Base-by-base conservation (phyloP, 2,329 filamentous ascomycete genomes). In the Penicillium olsonii region DNA sequence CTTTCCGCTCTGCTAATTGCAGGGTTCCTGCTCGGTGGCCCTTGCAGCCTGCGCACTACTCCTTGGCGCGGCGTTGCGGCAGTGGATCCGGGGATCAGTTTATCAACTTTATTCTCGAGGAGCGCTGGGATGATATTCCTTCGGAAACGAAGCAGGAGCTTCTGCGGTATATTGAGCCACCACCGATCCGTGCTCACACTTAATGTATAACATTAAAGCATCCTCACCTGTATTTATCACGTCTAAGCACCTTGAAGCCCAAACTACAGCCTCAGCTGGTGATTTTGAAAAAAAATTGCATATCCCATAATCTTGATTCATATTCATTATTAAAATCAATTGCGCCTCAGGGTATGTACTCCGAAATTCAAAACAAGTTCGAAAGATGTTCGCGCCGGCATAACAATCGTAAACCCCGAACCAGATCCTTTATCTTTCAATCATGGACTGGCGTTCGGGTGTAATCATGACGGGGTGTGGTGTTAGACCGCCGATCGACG, bases 11-110 rank as follows among this genome's bases (percentile, higher is more conserved):
- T 2, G 63, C 55, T 22, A 60, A 62, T 45, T 73, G 69, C 45
- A 61, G 61, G 7, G 67, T 69, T 34, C 59, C 61, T 3, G 42
- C 58, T 3, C 54, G 33, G 6, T 74, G 71, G 71, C 71, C 70
- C 2, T 55, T 70, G 10, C 55, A 57, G n/a, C 46, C 52, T 12
- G 60, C 50, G 5, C 65, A 71, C 54, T 72, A 70, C 49, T 55
- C 56, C 10, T 52, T 62, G 2, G 67, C 68, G 12, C 50, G 67
- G 37, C 63, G 64, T 20, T 61, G 57, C 57, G 66, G 63, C 2
- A 55, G 55, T 26, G 54, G 54, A 15, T 14, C 45, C 18, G 56
- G 61, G 27, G 70, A 74, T 63, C 68, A 66, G 3, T 73, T 74
- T 54, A 53, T 68, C 11, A 52, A 18, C 39, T 34, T 65, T 14